Conservation (phyloP, 768 basidiomycete genomes). For the Termitomyces sp. region DNA sequence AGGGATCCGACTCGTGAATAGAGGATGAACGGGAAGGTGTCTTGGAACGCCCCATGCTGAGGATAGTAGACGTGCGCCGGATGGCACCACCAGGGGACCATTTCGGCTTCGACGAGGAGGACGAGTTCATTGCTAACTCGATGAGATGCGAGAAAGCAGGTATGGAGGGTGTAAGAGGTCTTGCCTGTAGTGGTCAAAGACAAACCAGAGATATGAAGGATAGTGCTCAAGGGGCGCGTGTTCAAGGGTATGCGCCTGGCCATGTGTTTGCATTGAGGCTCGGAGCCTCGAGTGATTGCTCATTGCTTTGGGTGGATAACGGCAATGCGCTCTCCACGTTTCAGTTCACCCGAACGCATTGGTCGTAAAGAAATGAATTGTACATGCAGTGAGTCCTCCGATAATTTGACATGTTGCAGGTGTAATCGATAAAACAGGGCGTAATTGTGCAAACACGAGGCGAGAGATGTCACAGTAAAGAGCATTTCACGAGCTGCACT, state of each 20-base stretch:
- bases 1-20: slow-evolving; percentile 3
- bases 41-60: slow-evolving; percentile 12
- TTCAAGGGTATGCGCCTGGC: slow-evolving; percentile 6
- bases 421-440: not conserved
- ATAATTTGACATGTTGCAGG: not conserved
- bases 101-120: slow-evolving; percentile 11
- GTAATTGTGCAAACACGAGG: not conserved
- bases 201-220: slow-evolving; percentile 12
- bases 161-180: slow-evolving; percentile 2
- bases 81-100: slow-evolving; percentile 13
- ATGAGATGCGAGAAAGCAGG: slow-evolving; percentile 1
- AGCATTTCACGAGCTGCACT: not conserved
- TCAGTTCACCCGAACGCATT: not conserved
- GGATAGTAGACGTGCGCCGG: slow-evolving; percentile 10
- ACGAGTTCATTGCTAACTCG: slow-evolving; percentile 8
- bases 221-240: slow-evolving; percentile 4
- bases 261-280: slow-evolving; percentile 14
- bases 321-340: slow-evolving; percentile 8
- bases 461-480: not conserved
- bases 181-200: slow-evolving; percentile 8
- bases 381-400: not conserved
- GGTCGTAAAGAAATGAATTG: not conserved
- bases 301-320: slow-evolving; percentile 1
- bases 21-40: slow-evolving; percentile 13
- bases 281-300: slow-evolving; percentile 5